Percentiles rank a stretch among this genome's conserved stretches.
Conservation (phyloP, 2,329 filamentous ascomycete genomes). For the Verticillium tricorpus region DNA sequence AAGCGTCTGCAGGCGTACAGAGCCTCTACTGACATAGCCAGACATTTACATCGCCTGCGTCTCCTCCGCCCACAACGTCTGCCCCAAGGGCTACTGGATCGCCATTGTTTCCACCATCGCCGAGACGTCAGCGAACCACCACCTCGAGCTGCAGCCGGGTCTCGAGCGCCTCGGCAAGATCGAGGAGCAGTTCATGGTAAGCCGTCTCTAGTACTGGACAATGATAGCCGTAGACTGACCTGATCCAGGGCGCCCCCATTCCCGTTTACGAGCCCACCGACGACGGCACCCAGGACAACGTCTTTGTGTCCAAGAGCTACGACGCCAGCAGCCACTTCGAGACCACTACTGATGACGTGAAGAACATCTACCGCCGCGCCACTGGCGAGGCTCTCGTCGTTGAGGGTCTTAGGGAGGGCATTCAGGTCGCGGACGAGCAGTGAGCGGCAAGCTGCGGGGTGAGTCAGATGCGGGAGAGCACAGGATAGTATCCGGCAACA, state of each 20-base stretch:
- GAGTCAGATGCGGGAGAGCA: neutral
- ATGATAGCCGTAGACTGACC: neutral
- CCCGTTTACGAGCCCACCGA: constrained; percentile 90
- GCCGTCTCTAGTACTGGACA: constrained; percentile 11
- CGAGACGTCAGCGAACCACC: constrained; percentile 87
- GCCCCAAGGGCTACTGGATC: constrained; percentile 98
- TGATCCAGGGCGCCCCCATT: constrained; percentile 66
- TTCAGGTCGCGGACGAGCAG: constrained; percentile 68
- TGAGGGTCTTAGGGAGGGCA: constrained; percentile 77
- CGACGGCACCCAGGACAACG: constrained; percentile 77
- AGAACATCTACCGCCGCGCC: constrained; percentile 83
- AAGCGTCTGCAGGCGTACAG: neutral
- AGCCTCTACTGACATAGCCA: constrained; percentile 28
- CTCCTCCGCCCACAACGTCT: constrained; percentile 94
- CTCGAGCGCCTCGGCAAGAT: constrained; percentile 89
- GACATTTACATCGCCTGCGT: constrained; percentile 97
- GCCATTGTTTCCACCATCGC: constrained; percentile 98
- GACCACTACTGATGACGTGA: constrained; percentile 85
- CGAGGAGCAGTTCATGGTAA: constrained; percentile 93
- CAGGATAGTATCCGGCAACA: constrained; percentile 1
- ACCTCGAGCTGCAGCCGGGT: constrained; percentile 88
- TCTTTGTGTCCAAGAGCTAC: constrained; percentile 98
- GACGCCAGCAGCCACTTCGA: constrained; percentile 98
- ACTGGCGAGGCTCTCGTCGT: constrained; percentile 83
- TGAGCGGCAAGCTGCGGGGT: constrained; percentile 13